Conservation (phyloP, 2,329 filamentous ascomycete genomes). For the Elsinoe arachidis region DNA sequence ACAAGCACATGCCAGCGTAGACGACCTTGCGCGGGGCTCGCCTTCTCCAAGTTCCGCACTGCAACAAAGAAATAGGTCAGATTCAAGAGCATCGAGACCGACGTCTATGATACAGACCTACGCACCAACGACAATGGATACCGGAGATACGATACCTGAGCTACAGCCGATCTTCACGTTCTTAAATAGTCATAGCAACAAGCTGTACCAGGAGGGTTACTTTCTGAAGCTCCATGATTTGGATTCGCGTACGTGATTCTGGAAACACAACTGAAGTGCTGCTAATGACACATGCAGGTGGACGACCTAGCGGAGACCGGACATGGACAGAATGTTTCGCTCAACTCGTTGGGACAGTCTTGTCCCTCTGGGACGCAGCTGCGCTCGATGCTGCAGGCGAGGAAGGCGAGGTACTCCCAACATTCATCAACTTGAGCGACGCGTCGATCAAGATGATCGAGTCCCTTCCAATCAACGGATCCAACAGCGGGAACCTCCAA, state of each 20-base stretch:
- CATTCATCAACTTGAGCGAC: constrained; percentile 94
- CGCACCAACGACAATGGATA: constrained; percentile 77
- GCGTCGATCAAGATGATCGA: constrained; percentile 90
- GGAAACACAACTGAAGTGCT: background rate
- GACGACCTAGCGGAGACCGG: constrained; percentile 73
- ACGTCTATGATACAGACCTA: constrained; percentile 81
- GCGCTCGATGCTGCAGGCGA: constrained; percentile 82
- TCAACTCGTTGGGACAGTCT: constrained; percentile 86
- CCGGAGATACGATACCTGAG: constrained; percentile 80
- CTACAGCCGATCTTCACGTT: constrained; percentile 89
- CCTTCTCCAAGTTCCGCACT: constrained; percentile 26
- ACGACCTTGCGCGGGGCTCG: constrained; percentile 12
- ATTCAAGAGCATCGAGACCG: constrained; percentile 50
- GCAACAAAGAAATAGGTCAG: constrained; percentile 30
- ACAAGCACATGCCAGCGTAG: constrained; percentile 7
- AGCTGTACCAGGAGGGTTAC: constrained; percentile 95
- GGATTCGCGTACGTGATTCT: constrained; percentile 63
- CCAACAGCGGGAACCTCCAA: constrained; percentile 70
- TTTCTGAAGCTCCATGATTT: constrained; percentile 95
- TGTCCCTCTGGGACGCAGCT: constrained; percentile 91
- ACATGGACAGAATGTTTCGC: constrained; percentile 97
- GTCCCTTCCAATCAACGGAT: constrained; percentile 74
- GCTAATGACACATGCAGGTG: constrained; percentile 49
- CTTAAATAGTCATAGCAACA: constrained; percentile 90
- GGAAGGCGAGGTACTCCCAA: constrained; percentile 75